These are phyloP conservation scores for Sherardia arvensis DNA, from an alignment of 257 asterid species.

Conservation along the genomic window DNA sequence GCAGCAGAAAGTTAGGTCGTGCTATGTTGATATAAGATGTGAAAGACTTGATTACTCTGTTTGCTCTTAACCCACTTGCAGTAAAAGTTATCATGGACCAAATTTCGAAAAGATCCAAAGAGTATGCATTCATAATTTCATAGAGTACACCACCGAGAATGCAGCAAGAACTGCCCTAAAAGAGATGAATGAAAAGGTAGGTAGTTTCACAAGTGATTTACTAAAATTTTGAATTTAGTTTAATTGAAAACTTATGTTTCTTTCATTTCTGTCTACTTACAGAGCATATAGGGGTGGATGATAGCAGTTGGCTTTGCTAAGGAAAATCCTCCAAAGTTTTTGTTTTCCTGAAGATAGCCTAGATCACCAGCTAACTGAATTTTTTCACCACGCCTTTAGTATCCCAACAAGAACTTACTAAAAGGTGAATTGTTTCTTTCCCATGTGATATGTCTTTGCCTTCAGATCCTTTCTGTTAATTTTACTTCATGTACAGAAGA, in stretches of 20 bases:
- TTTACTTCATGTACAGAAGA: too few species aligned
- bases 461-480: too few species aligned
- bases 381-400: neutral
- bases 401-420: too few species aligned
- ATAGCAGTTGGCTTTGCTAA: conserved; percentile 85
- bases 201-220: conserved; percentile 24
- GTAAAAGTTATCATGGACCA: conserved; percentile 96
- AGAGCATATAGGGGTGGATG: conserved; percentile 99
- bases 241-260: neutral
- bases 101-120: conserved; percentile 95
- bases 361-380: conserved; percentile 33
- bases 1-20: neutral
- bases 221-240: neutral
- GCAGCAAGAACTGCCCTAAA: conserved; percentile 71
- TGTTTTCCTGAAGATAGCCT: conserved; percentile 37
- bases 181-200: conserved; percentile 96
- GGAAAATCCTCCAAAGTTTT: conserved; percentile 59
- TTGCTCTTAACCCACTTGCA: conserved; percentile 18
- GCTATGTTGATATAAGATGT: neutral
- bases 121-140: conserved; percentile 75
- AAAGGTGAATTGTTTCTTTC: too few species aligned
- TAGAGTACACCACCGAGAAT: conserved; percentile 83
- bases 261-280: conserved; percentile 15
- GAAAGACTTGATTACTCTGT: neutral
- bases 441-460: too few species aligned